Base-by-base conservation (phyloP, 176 grass and related monocot species). In the Miscanthus lutarioriparius region DNA sequence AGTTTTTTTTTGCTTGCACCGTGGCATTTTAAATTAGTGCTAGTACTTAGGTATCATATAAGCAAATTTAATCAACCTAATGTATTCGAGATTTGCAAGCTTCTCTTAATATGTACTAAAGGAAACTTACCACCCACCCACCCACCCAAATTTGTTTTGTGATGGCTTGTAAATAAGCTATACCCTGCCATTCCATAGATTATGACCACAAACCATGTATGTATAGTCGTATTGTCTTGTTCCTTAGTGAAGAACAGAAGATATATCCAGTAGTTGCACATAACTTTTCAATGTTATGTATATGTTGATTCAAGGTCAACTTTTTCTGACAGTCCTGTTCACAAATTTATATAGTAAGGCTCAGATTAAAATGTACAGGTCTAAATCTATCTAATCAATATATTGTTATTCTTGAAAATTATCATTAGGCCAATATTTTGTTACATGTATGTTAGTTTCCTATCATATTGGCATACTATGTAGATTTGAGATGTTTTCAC, bases 241-340 rank as follows among this genome's bases (percentile, higher is more conserved):
- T n/a, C 35, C 38, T 28, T 44, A 44, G 7, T 45, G 48, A 20
- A 82, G 14, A 58, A 30, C 0, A 14, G 35, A 38, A 14, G 22
- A 81, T 39, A 39, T 16, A 80, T 79, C 37, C 39, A 74, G 67
- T n/a, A 48, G 19, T 51, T 74, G 28, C 47, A 74, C n/a, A 67
- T 41, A 27, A 38, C 49, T 59, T 35, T 27, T 73, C 39, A 82
- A 47, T 66, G 62, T 47, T 38, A 48, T 70, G 7, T 11, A 63
- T 28, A 30, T 48, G 37, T 70, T 76, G 51, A 7, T 84, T 56
- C 3, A 58, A 65, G 15, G 22, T 16, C 5, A 58, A 25, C 32
- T n/a, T 59, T 84, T 80, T 53, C 47, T 35, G 79, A 56, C 38
- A n/a, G 10, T 45, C 4, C 51, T 67, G 15, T 67, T 84, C 8